These are phyloP conservation scores for Pelargonium australe DNA, from an alignment of 441 rosid species.

Conservation along the genomic window DNA sequence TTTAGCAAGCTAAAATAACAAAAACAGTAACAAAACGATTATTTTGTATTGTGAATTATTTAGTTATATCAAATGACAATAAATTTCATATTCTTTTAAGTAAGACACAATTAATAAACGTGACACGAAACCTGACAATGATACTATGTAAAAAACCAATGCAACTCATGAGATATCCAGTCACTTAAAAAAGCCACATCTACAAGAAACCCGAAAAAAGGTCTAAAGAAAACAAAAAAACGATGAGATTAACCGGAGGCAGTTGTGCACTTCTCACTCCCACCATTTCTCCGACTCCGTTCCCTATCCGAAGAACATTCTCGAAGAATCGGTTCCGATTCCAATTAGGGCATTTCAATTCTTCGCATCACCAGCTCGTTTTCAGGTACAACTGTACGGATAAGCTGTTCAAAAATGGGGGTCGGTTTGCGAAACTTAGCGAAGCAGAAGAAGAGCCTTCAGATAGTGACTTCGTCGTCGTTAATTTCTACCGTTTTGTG, in stretches of 20 bases:
- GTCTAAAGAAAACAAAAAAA: background rate
- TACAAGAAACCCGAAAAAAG: too few relatives aligned
- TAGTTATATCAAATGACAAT: too few relatives aligned
- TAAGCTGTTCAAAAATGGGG: background rate
- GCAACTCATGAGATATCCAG: too few relatives aligned
- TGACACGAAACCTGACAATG: too few relatives aligned
- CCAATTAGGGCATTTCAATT: slow-evolving; percentile 1
- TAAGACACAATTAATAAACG: too few relatives aligned
- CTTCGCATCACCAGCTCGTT: background rate
- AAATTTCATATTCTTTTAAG: too few relatives aligned
- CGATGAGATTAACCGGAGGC: background rate
- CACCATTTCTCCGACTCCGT: background rate
- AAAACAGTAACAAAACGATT: too few relatives aligned
- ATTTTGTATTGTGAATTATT: too few relatives aligned
- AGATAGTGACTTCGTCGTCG: slow-evolving; percentile 50
- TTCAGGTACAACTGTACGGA: background rate
- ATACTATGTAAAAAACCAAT: too few relatives aligned
- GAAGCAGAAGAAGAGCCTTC: background rate
- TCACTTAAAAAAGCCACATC: too few relatives aligned
- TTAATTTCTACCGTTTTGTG: slow-evolving; percentile 68
- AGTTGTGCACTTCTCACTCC: background rate
- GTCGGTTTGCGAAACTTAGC: background rate
- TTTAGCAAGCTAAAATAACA: too few relatives aligned
- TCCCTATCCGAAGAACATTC: background rate
- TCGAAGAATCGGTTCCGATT: background rate